Base-by-base conservation (phyloP, 352 stramenopile genomes). In the Phytophthora multivora region DNA sequence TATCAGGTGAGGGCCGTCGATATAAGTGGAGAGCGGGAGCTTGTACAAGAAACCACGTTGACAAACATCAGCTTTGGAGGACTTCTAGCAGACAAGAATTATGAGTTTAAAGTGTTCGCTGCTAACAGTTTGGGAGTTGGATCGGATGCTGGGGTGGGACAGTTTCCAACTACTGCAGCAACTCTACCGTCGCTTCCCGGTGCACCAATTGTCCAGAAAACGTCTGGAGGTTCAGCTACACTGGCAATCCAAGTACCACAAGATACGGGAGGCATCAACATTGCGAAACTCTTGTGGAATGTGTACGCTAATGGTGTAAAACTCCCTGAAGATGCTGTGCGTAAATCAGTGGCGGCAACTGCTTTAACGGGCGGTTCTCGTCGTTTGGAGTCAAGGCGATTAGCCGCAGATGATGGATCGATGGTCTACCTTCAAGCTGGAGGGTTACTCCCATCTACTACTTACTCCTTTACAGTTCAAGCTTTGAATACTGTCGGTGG, bases 51-150 rank as follows among this genome's bases (percentile, higher is more conserved):
- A 9, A 26, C 68, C 8, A 16, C 6, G 0, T 43, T 18, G 0
- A 38, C 63, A 0, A 10, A 68, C 0, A 47, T 77, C 18, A 52
- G 15, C 2, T 75, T 88, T 26, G 77, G 79, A 13, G 66, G 69
- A 0, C 59, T 90, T 7, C 19, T 79, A 5, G 77, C 75, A 6
- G 55, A 73, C 30, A 80, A 40, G 8, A 48, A 38, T 12, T 89
- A 89, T 19, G 65, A 73, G 1, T 83, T 90, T 46, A 74, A 66
- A 23, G 81, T 89, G 0, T 89, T 66, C 28, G 77, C 77, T 2
- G 58, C 23, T 4, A 90, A 90, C 49, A 60, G 45, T 18, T 43
- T 88, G 0, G 81, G 81, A 8, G 51, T 47, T 7, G 73, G 69
- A 18, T 77, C 67, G 2, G 68, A 86, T 42, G 61, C 77, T 15